A percentile compares a stretch with the other conserved stretches of the same genome.
These are phyloP conservation scores for Xenoacremonium recifei DNA, from an alignment of 2,329 filamentous ascomycete genomes.

Conservation along the genomic window DNA sequence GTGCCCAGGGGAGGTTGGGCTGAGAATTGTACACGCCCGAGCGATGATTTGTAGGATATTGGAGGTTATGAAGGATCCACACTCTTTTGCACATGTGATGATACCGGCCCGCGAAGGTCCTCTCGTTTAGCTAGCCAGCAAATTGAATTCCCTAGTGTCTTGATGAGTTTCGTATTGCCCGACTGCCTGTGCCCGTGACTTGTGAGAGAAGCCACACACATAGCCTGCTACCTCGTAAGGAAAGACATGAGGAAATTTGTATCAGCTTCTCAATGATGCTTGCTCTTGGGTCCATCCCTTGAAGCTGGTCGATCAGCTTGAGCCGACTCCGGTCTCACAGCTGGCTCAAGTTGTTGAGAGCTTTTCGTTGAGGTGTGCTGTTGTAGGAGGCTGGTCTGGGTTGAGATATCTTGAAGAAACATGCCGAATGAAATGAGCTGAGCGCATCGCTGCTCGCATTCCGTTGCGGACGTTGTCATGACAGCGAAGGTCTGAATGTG, in stretches of 20 bases:
- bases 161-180: slow-evolving; percentile 1
- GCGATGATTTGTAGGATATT: slow-evolving; percentile 1
- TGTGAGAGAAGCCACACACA: too few relatives aligned
- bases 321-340: slow-evolving; percentile 11
- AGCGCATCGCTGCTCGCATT: slow-evolving; percentile 32
- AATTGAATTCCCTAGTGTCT: slow-evolving; percentile 22
- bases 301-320: too few relatives aligned
- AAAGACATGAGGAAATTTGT: too few relatives aligned
- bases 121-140: slow-evolving; percentile 12
- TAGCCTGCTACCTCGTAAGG: too few relatives aligned
- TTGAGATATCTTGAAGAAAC: slow-evolving; percentile 33
- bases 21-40: slow-evolving; percentile 11
- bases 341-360: slow-evolving; percentile 5
- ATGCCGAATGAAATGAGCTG: slow-evolving; percentile 36
- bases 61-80: slow-evolving; percentile 19
- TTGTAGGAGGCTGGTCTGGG: slow-evolving; percentile 24
- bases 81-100: slow-evolving; percentile 20
- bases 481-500: slow-evolving; percentile 3
- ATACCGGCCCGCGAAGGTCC: slow-evolving; percentile 18
- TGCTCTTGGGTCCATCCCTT: too few relatives aligned
- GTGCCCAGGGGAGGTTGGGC: slow-evolving; percentile 34
- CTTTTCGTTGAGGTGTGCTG: slow-evolving; percentile 2
- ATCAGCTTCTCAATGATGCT: too few relatives aligned
- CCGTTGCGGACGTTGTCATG: slow-evolving; percentile 16
- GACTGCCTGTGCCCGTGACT: too few relatives aligned